Conservation (phyloP, 768 basidiomycete genomes). For the Lentinula lateritia region DNA sequence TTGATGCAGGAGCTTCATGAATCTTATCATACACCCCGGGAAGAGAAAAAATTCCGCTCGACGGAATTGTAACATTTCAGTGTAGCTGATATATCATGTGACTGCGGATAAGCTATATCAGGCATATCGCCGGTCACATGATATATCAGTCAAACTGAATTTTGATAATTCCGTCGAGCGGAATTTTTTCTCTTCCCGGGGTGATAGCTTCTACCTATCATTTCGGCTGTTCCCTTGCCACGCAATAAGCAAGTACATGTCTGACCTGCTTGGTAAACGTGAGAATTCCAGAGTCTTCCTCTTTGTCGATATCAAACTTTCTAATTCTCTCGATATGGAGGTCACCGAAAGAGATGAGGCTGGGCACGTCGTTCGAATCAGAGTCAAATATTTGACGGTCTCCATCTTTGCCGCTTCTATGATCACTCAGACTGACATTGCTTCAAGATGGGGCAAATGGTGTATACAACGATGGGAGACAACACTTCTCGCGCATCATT, state of each 20-base stretch:
- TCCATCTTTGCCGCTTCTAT: neutral
- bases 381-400: neutral
- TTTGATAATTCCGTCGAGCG: too few relatives aligned
- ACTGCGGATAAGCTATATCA: too few relatives aligned
- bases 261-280: neutral
- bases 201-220: neutral
- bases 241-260: too few relatives aligned
- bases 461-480: neutral
- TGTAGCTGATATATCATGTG: too few relatives aligned
- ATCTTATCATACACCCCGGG: neutral
- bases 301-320: too few relatives aligned
- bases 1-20: conserved; percentile 24
- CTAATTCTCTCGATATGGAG: neutral
- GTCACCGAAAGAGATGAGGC: conserved; percentile 6
- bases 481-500: neutral
- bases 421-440: neutral
- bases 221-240: too few relatives aligned
- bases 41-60: too few relatives aligned
- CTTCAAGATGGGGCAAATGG: neutral
- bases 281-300: neutral
- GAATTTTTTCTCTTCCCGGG: too few relatives aligned
- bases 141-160: too few relatives aligned
- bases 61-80: too few relatives aligned
- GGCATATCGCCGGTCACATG: too few relatives aligned
- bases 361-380: neutral